Base-by-base conservation (phyloP, 2,329 filamentous ascomycete species). In the Plenodomus biglobosus region DNA sequence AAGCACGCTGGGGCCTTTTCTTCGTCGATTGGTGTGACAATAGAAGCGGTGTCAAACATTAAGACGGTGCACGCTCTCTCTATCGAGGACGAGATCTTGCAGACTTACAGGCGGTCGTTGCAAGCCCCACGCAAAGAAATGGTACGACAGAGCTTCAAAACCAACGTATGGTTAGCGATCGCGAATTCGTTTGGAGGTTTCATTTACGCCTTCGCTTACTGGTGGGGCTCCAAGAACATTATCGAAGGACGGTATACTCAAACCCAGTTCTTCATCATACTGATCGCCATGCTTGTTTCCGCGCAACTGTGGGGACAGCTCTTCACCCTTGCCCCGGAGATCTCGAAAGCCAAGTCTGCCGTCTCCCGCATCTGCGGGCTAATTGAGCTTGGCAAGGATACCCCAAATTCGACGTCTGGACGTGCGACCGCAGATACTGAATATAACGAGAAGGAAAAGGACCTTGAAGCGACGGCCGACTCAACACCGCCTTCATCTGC, bases 371-470 rank as follows among this genome's bases (percentile, higher is more conserved):
- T 90, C 85, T 4, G 96, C 92, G 69, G 90, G 16, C 60, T 81
- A 17, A 72, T 75, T 27, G 66, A 73, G 35, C 54, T 74, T 2
- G 66, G 69, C n/a, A 54, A 48, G 2, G 48, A 61, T 38, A 24
- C 38, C 4, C 48, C 54, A 11, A 42, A 49, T 8, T 18, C 49
- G n/a, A 44, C 90, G 0, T 90, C 91, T 0, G 90, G 96, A 58
- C 95, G 95, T 87, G 87, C 90, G 56, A 95, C 92, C 0, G 78
- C 96, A 10, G 86, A 90, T 49, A 82, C 88, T 55, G 81, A 96
- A 21, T 86, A 90, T 46, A 83, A 88, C 55, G 81, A 96, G 21
- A 54, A 58, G n/a, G 57, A 63, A 34, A 59, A 64, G 41, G 68
- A 74, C 40, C 20, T 73, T 7, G 70, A 73, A 50, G 66, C 70